Conservation (phyloP, 2,329 filamentous ascomycete species). For the Botrytis medusae region DNA sequence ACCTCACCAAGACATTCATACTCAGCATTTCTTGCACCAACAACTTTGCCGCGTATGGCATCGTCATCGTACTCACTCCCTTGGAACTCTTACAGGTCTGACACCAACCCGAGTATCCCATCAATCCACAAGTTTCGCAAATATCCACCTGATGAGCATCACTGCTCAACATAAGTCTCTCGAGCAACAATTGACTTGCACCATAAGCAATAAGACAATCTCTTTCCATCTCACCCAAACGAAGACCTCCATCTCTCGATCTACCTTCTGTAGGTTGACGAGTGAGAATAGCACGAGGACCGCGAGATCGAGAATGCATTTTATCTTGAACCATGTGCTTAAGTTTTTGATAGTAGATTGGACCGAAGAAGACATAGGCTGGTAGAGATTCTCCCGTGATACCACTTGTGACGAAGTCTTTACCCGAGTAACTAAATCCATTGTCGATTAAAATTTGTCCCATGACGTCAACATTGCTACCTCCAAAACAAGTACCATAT, state of each 20-base stretch:
- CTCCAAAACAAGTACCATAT: constrained; percentile 87
- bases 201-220: constrained; percentile 98
- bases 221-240: constrained; percentile 97
- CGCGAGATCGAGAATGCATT: constrained; percentile 93
- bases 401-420: constrained; percentile 93
- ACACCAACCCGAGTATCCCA: constrained; percentile 94
- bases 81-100: constrained; percentile 85
- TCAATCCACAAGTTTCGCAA: constrained; percentile 89
- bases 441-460: constrained; percentile 78
- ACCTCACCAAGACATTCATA: constrained; percentile 95
- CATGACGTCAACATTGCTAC: constrained; percentile 85
- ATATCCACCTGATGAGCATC: constrained; percentile 91
- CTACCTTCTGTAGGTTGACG: constrained; percentile 95
- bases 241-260: constrained; percentile 85
- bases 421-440: constrained; percentile 95
- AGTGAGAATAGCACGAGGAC: constrained; percentile 87
- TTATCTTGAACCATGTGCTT: constrained; percentile 99
- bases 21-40: constrained; percentile 93
- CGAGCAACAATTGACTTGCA: constrained; percentile 85
- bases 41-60: constrained; percentile 96
- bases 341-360: constrained; percentile 98
- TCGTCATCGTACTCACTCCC: constrained; percentile 86
- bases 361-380: constrained; percentile 96
- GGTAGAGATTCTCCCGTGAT: constrained; percentile 93
- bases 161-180: constrained; percentile 90